Evolutionary conservation across 331 rosid species (phyloP).

Genomic region (Erythrophleum ivorense): DNA sequence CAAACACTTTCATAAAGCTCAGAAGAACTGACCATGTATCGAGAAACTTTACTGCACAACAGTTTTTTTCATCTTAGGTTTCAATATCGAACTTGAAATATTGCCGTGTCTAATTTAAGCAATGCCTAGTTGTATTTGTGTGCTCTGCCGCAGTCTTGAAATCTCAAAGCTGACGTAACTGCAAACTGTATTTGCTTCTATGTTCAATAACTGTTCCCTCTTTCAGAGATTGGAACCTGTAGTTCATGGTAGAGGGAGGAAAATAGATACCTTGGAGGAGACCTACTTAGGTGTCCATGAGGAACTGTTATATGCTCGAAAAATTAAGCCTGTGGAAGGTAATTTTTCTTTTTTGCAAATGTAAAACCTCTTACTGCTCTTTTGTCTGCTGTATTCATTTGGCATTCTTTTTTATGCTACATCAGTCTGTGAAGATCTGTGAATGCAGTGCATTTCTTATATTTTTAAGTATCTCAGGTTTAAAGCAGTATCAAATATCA

Average conservation of each 20-base stretch:
- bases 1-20: background rate
- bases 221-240: slow-evolving; percentile 83
- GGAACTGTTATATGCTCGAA: slow-evolving; percentile 87
- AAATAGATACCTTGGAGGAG: slow-evolving; percentile 68
- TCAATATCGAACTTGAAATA: slow-evolving; percentile 27
- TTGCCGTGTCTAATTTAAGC: background rate
- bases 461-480: background rate
- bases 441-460: slow-evolving; percentile 11
- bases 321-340: slow-evolving; percentile 89
- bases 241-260: slow-evolving; percentile 97
- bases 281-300: slow-evolving; percentile 82
- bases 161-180: slow-evolving; percentile 14
- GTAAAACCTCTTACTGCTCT: slow-evolving; percentile 13
- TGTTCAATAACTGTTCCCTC: slow-evolving; percentile 33
- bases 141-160: slow-evolving; percentile 11
- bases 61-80: slow-evolving; percentile 10
- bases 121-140: slow-evolving; percentile 10
- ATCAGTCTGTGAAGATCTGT: slow-evolving; percentile 10
- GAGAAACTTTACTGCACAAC: background rate
- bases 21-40: background rate
- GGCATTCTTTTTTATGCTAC: slow-evolving; percentile 16
- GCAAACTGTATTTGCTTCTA: slow-evolving; percentile 15
- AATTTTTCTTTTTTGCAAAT: slow-evolving; percentile 12
- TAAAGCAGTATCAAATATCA: slow-evolving; percentile 19
- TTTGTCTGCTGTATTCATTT: slow-evolving; percentile 2